Evolutionary conservation across 768 basidiomycete species (phyloP).

Genomic region (Rubroboletus satanas): DNA sequence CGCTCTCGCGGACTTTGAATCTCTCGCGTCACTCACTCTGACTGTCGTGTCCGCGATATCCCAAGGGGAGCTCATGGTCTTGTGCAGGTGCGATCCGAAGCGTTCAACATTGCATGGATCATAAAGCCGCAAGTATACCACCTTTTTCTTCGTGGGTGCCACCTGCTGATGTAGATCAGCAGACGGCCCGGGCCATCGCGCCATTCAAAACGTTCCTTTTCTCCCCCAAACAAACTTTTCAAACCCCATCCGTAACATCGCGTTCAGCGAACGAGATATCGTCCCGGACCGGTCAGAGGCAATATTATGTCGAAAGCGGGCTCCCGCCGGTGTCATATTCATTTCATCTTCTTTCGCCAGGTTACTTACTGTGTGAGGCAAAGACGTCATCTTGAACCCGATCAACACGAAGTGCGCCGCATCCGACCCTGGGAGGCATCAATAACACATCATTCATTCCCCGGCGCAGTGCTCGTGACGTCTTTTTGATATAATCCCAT

Average conservation of each 20-base stretch:
- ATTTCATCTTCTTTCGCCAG: neutral
- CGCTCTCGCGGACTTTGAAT: neutral
- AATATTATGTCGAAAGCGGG: neutral
- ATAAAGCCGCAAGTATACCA: neutral
- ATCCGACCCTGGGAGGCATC: neutral
- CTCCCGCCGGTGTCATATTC: neutral
- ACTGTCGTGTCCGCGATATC: neutral
- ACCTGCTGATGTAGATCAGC: neutral
- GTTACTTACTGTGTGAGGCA: neutral
- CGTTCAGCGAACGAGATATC: neutral
- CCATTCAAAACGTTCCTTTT: too few species aligned
- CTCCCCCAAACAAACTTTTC: too few species aligned
- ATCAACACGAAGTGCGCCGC: conserved; percentile 3
- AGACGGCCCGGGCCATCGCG: too few species aligned
- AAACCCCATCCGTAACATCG: neutral
- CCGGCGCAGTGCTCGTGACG: conserved; percentile 9
- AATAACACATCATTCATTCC: neutral
- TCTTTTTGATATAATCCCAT: neutral
- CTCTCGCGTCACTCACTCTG: neutral
- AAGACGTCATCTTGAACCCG: conserved; percentile 6
- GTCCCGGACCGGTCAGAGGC: neutral
- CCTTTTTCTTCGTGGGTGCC: neutral
- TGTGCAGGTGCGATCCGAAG: neutral
- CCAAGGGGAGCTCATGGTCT: neutral
- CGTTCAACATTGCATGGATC: neutral